Evolutionary conservation across 2,329 filamentous ascomycete species (phyloP).

Genomic region (Claviceps africana): DNA sequence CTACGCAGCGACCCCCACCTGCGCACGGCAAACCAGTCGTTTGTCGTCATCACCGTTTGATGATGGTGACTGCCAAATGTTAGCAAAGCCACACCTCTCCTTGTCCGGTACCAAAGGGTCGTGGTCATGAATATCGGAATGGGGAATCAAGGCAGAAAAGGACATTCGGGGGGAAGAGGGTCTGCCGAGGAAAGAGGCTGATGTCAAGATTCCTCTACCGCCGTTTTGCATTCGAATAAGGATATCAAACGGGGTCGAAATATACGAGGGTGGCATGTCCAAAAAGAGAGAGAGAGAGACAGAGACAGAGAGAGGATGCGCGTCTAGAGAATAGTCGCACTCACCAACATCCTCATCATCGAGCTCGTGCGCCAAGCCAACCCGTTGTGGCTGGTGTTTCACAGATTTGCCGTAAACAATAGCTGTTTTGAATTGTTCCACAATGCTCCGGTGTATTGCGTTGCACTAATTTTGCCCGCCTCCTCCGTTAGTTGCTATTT

Average conservation of each 20-base stretch:
- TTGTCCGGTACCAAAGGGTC: not conserved
- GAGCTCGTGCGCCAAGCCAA: constrained; percentile 80
- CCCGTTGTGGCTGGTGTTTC: constrained; percentile 95
- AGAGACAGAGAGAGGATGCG: too few relatives aligned
- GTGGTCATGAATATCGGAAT: not conserved
- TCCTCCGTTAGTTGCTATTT: constrained; percentile 1
- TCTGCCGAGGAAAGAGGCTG: not conserved
- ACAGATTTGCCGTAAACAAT: constrained; percentile 96
- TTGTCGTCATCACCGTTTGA: constrained; percentile 44
- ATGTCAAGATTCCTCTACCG: not conserved
- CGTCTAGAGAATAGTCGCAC: constrained; percentile 17
- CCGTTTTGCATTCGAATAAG: not conserved
- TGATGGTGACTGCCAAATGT: constrained; percentile 33
- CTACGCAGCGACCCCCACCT: constrained; percentile 1
- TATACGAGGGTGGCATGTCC: not conserved
- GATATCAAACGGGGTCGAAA: not conserved
- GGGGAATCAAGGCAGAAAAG: not conserved
- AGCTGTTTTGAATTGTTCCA: constrained; percentile 88
- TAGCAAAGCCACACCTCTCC: constrained; percentile 2
- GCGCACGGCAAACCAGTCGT: not conserved
- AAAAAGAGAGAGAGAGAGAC: too few relatives aligned
- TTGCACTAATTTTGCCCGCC: constrained; percentile 61
- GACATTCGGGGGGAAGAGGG: not conserved
- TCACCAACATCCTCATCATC: constrained; percentile 93
- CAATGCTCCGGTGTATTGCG: constrained; percentile 87